phyloP scores from a whole-genome alignment of 805 yeast genomes.

The Sporopachydermia quercuum region DNA sequence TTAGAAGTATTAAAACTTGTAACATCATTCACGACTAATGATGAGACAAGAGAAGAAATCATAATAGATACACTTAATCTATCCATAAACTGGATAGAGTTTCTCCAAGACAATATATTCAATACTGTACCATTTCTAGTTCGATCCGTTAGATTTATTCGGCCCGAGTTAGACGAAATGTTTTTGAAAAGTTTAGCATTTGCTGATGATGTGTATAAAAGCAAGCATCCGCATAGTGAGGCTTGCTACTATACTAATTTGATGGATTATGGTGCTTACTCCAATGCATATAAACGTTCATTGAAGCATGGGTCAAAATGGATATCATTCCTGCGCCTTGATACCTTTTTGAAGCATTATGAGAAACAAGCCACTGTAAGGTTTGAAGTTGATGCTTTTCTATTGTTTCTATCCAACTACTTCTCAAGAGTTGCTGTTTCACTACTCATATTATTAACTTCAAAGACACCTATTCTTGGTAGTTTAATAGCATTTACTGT shows the following conservation, averaged over 20 bases:
- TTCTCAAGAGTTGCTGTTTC: slow-evolving; percentile 16
- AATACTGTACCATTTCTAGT: slow-evolving; percentile 26
- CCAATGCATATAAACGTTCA: slow-evolving; percentile 4
- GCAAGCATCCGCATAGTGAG: slow-evolving; percentile 22
- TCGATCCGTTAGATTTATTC: slow-evolving; percentile 21
- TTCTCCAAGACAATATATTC: slow-evolving; percentile 23
- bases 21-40: slow-evolving; percentile 7
- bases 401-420: slow-evolving; percentile 15
- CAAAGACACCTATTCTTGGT: slow-evolving; percentile 29
- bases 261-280: slow-evolving; percentile 8
- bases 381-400: slow-evolving; percentile 4
- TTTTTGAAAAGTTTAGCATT: slow-evolving; percentile 24
- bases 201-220: slow-evolving; percentile 23
- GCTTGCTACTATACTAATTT: slow-evolving; percentile 6
- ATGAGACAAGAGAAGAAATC: slow-evolving; percentile 3
- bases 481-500: slow-evolving; percentile 25
- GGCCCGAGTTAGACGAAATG: slow-evolving; percentile 25
- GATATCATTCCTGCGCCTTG: slow-evolving; percentile 2
- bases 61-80: slow-evolving; percentile 7
- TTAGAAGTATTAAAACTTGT: slow-evolving; percentile 13
- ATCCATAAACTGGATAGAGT: slow-evolving; percentile 14
- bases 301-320: background rate
- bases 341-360: background rate
- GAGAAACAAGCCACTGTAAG: slow-evolving; percentile 3
- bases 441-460: slow-evolving; percentile 19